A percentile compares a stretch with the other conserved stretches of the same genome.
Conservation (phyloP, 192 early-diverging fungal species). For the Borealophlyctis nickersoniae region DNA sequence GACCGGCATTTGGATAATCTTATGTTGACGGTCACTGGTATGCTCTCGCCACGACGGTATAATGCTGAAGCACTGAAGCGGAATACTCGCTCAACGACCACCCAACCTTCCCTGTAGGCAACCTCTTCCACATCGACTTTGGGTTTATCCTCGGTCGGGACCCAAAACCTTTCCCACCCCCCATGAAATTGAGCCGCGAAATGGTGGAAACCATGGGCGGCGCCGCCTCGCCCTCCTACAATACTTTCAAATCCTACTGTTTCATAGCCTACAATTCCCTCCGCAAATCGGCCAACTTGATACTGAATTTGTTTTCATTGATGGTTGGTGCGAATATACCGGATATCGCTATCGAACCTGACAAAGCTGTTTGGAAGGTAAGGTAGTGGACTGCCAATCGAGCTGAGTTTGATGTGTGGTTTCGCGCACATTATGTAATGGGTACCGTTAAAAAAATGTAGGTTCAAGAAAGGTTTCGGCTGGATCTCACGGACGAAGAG, state of each 20-base stretch:
- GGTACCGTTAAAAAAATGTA: too few species aligned
- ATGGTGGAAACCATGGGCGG: slow-evolving; percentile 99
- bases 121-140: slow-evolving; percentile 98
- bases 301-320: slow-evolving; percentile 94
- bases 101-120: slow-evolving; percentile 41
- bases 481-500: slow-evolving; percentile 86
- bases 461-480: slow-evolving; percentile 94
- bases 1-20: slow-evolving; percentile 98
- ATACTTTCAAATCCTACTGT: slow-evolving; percentile 89
- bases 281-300: slow-evolving; percentile 90
- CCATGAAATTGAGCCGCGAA: slow-evolving; percentile 99
- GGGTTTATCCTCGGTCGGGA: slow-evolving; percentile 98
- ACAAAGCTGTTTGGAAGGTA: slow-evolving; percentile 93
- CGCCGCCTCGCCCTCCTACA: slow-evolving; percentile 79
- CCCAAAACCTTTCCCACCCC: slow-evolving; percentile 99
- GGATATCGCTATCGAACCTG: slow-evolving; percentile 97
- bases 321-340: slow-evolving; percentile 98
- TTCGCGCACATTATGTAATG: too few species aligned
- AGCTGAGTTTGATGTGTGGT: too few species aligned
- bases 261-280: slow-evolving; percentile 93
- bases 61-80: background rate
- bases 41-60: slow-evolving; percentile 8
- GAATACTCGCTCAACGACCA: background rate
- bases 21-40: slow-evolving; percentile 80
- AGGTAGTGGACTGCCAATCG: too few species aligned